phyloP scores from a whole-genome alignment of 140 eudicot genomes.

The Flaveria floridana region DNA sequence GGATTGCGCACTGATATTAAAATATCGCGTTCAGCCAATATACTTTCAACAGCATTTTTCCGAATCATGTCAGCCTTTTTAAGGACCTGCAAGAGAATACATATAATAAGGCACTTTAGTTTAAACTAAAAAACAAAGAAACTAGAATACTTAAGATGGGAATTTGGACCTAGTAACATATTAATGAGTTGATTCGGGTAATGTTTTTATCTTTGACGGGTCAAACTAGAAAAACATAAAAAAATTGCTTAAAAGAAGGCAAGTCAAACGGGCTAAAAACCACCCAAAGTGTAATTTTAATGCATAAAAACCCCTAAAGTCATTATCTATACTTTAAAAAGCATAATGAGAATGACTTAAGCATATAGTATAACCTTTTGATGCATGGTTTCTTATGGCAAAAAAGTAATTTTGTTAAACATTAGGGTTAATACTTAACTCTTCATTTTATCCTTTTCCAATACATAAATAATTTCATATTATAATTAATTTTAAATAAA shows the following conservation, averaged over 20 bases:
- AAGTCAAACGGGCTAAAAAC: not conserved
- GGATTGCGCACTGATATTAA: constrained; percentile 96
- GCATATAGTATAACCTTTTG: too few relatives aligned
- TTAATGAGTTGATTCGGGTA: not conserved
- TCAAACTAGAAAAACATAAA: not conserved
- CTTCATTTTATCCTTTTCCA: too few relatives aligned
- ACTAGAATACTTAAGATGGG: not conserved
- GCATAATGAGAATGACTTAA: too few relatives aligned
- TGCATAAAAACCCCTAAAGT: not conserved
- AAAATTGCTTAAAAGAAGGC: not conserved
- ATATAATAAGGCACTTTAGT: constrained; percentile 5
- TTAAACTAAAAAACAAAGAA: constrained; percentile 1
- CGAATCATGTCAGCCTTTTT: constrained; percentile 98
- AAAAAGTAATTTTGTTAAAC: too few relatives aligned
- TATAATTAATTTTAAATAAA: too few relatives aligned
- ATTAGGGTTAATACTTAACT: too few relatives aligned
- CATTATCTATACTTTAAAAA: too few relatives aligned
- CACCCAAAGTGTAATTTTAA: not conserved
- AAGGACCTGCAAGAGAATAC: constrained; percentile 56
- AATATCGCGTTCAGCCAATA: constrained; percentile 93
- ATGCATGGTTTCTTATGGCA: too few relatives aligned
- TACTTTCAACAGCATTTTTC: constrained; percentile 97
- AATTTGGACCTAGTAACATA: constrained; percentile 5
- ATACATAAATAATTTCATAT: too few relatives aligned
- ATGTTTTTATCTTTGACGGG: not conserved